A percentile compares a stretch with the other conserved stretches of the same genome.
phyloP scores from a whole-genome alignment of 164 flowering plant species.

The Annona squamosa region DNA sequence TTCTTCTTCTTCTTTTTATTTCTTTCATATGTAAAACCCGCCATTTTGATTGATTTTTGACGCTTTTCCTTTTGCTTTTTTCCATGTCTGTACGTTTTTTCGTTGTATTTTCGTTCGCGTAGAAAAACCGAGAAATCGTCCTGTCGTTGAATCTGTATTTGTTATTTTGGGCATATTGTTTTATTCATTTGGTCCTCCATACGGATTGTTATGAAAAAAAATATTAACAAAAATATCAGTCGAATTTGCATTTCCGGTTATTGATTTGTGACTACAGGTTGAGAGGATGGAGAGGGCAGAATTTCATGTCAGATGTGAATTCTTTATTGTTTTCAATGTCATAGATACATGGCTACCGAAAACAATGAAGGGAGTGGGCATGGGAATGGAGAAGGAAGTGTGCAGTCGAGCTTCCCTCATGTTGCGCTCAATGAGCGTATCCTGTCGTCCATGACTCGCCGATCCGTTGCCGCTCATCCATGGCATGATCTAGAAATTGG shows the following conservation, averaged over 20 bases:
- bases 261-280: not conserved
- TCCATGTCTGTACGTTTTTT: too few species aligned
- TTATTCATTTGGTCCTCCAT: not conserved
- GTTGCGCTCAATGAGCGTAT: constrained; percentile 68
- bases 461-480: constrained; percentile 91
- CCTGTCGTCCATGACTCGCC: constrained; percentile 67
- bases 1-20: not conserved
- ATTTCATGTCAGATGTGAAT: not conserved
- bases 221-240: too few species aligned
- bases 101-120: too few species aligned
- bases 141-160: too few species aligned
- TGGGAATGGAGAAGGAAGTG: constrained; percentile 27
- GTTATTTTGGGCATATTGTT: not conserved
- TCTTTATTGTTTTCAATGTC: not conserved
- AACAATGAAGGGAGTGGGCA: not conserved
- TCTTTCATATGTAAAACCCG: not conserved
- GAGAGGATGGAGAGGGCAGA: not conserved
- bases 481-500: constrained; percentile 97
- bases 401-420: constrained; percentile 20
- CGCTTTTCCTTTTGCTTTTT: too few species aligned
- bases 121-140: too few species aligned
- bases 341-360: constrained; percentile 25
- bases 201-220: not conserved
- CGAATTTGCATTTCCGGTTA: too few species aligned
- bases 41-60: too few species aligned